Percentiles rank a stretch among this genome's conserved stretches.
Conservation (phyloP, 2,329 filamentous ascomycete species). For the Cladosporium sp. region DNA sequence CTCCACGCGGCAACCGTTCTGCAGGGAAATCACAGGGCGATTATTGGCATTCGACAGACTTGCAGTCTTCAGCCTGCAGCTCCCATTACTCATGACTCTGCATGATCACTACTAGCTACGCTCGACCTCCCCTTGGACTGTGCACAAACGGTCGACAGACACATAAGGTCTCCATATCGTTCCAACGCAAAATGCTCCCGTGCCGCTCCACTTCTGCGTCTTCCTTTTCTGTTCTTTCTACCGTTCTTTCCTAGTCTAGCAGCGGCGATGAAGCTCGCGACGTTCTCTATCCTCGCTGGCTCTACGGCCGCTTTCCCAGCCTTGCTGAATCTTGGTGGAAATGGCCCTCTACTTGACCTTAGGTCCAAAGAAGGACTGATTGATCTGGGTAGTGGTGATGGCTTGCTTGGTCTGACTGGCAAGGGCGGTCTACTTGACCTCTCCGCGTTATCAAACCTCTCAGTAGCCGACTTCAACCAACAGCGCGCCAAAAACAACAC, state of each 20-base stretch:
- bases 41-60: not conserved
- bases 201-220: not conserved
- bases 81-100: not conserved
- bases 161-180: not conserved
- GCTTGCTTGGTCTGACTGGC: not conserved
- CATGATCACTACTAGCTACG: not conserved
- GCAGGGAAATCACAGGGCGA: not conserved
- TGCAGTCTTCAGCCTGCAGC: not conserved
- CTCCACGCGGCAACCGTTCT: not conserved
- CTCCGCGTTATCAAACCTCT: not conserved
- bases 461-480: not conserved
- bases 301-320: constrained; percentile 6
- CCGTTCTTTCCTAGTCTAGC: not conserved
- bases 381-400: not conserved
- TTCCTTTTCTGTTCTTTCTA: not conserved
- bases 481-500: not conserved
- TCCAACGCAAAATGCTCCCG: not conserved
- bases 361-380: not conserved
- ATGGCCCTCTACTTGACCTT: not conserved
- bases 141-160: not conserved
- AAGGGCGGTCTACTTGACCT: constrained; percentile 2
- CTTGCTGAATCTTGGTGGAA: constrained; percentile 1
- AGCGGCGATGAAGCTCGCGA: constrained; percentile 7
- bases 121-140: not conserved
- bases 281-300: constrained; percentile 1